phyloP scores from a whole-genome alignment of 805 yeast species.

The Peterozyma xylosa region DNA sequence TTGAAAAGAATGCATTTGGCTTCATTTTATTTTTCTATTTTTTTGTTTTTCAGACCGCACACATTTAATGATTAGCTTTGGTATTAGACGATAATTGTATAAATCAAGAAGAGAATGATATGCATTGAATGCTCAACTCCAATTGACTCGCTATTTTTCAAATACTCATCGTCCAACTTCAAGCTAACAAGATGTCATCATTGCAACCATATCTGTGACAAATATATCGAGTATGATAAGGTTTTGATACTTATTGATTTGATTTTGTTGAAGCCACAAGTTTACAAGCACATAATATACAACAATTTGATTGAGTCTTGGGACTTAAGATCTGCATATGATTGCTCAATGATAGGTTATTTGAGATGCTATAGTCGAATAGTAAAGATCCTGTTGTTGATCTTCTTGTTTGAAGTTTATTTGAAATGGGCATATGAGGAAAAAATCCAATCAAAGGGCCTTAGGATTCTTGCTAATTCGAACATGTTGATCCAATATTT shows the following conservation, averaged over 20 bases:
- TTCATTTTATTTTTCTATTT: background rate
- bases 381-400: conserved; percentile 49
- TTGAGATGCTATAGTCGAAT: background rate
- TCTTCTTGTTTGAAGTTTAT: conserved; percentile 81
- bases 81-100: background rate
- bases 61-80: no score
- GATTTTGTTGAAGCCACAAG: conserved; percentile 78
- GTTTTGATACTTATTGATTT: conserved; percentile 81
- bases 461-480: conserved; percentile 25
- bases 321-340: background rate
- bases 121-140: conserved; percentile 82
- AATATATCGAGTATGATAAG: conserved; percentile 84
- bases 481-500: conserved; percentile 43
- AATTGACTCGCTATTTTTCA: conserved; percentile 57
- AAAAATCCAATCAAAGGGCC: conserved; percentile 28
- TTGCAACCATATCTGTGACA: conserved; percentile 77
- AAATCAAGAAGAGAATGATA: conserved; percentile 44
- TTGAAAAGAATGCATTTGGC: no score
- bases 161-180: conserved; percentile 71
- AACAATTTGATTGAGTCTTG: conserved; percentile 40
- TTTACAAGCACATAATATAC: conserved; percentile 79
- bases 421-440: conserved; percentile 90
- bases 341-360: background rate
- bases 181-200: conserved; percentile 66
- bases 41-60: background rate